phyloP scores from a whole-genome alignment of 139 green algal genomes.

The Chlamydomonas eustigma region DNA sequence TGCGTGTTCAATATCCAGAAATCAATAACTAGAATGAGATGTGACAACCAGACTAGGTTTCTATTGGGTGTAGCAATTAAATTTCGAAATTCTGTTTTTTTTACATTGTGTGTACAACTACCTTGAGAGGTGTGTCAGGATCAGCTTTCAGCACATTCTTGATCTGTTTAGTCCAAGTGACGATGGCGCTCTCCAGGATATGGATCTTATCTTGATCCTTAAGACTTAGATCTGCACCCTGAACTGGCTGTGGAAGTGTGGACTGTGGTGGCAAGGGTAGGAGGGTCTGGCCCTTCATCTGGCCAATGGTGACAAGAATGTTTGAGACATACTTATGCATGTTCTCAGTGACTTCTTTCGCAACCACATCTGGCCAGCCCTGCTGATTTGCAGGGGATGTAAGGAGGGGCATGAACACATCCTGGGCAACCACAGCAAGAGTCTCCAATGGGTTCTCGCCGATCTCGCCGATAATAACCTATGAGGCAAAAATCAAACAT shows the following conservation, averaged over 20 bases:
- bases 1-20: too few relatives aligned
- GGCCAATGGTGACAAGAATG: constrained; percentile 70
- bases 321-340: constrained; percentile 37
- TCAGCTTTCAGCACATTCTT: constrained; percentile 79
- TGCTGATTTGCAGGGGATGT: constrained; percentile 68
- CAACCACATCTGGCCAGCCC: constrained; percentile 80
- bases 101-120: too few relatives aligned
- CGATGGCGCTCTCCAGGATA: constrained; percentile 76
- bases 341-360: constrained; percentile 78
- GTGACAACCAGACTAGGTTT: too few relatives aligned
- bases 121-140: constrained; percentile 21
- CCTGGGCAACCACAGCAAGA: constrained; percentile 61
- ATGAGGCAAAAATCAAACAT: not conserved
- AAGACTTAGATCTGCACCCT: constrained; percentile 26
- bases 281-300: constrained; percentile 82
- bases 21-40: too few relatives aligned
- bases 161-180: constrained; percentile 90
- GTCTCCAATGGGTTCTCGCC: constrained; percentile 71
- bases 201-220: constrained; percentile 81
- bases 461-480: constrained; percentile 77
- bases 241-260: constrained; percentile 27
- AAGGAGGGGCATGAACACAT: constrained; percentile 85
- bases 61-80: too few relatives aligned
- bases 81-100: too few relatives aligned
- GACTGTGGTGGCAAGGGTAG: constrained; percentile 71